phyloP scores from a whole-genome alignment of 2,329 filamentous ascomycete genomes.

The Coniochaeta sp. region DNA sequence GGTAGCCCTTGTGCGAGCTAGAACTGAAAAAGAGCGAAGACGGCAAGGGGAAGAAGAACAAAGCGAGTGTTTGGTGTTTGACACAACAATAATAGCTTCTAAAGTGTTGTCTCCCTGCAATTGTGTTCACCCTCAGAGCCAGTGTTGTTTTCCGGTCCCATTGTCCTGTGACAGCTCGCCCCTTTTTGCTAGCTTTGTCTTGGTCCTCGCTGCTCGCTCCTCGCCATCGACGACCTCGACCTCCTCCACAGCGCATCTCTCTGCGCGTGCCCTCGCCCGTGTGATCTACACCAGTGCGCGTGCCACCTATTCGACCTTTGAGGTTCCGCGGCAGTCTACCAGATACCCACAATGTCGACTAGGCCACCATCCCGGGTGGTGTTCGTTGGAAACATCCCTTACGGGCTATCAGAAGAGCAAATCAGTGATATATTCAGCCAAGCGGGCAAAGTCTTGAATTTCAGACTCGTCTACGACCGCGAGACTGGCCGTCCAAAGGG shows the following conservation, averaged over 20 bases:
- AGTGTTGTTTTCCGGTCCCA: not conserved
- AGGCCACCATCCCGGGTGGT: slow-evolving; percentile 73
- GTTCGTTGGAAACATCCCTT: slow-evolving; percentile 83
- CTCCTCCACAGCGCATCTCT: too few relatives aligned
- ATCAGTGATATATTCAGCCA: slow-evolving; percentile 90
- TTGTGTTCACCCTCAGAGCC: not conserved
- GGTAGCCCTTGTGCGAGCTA: not conserved
- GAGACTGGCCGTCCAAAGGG: slow-evolving; percentile 93
- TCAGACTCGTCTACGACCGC: slow-evolving; percentile 89
- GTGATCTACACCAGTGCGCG: not conserved
- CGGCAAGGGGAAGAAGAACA: not conserved
- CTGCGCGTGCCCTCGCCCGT: too few relatives aligned
- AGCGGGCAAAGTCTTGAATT: slow-evolving; percentile 84
- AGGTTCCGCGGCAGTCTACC: not conserved
- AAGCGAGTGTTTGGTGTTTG: not conserved
- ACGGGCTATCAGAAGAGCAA: slow-evolving; percentile 90
- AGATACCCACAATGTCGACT: slow-evolving; percentile 51
- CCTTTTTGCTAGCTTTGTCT: not conserved
- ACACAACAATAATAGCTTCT: not conserved
- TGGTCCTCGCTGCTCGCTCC: not conserved
- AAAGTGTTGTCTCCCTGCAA: slow-evolving; percentile 1
- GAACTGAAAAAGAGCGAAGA: not conserved
- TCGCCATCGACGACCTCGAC: not conserved
- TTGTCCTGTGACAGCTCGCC: not conserved
- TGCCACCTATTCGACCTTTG: not conserved